Evolutionary conservation across 2,329 filamentous ascomycete species (phyloP), one percentile per base, ranked within the genome.

Genomic region (Hypoxylon sp.): DNA sequence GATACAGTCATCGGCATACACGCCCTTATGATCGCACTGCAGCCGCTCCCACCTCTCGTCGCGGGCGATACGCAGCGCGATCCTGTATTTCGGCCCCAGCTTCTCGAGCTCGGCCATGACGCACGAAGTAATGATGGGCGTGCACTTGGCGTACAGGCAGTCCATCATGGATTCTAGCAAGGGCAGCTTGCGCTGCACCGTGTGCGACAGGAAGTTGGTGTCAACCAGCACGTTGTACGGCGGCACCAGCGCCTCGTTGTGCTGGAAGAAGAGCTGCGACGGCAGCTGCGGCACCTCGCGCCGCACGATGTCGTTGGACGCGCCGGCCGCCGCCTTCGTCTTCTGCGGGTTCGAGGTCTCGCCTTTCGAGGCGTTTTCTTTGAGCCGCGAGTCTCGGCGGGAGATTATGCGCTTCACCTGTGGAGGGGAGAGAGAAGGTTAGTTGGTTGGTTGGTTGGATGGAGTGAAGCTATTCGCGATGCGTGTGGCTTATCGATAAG

Each of bases 201-300:
- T 95, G 78, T 97, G 93, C 39, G 89, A 92, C 67, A 97, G 85
- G 75, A 97, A 97, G 76, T 97, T 97, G 77, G 93, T 94, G 77
- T 97, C 73, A 73, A 95, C 85, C 8, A 96, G 86, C 59, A 94
- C 86, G 51, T 79, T 79, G 81, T 97, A 96, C 1, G 93, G 93
- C 3, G 94, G 93, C 10, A 92, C 88, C 46, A 97, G 87, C 55
- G 92, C 91, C 55, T 89, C 90, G 80, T 97, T 97, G 83, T 92
- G 69, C 57, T 74, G 86, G 79, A 96, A 96, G 87, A 96, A 97
- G 79, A 97, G 88, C 65, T 88, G 86, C 19, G 91, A 92, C 11
- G 92, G 91, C 74, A 91, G 90, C 81, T 95, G 91, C 4, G 91
- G 90, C 82, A 92, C 87, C 79, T 94, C 90, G 70, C 91, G 88